Conservation (phyloP, 2,329 filamentous ascomycete species). For the Neonectria hederae region DNA sequence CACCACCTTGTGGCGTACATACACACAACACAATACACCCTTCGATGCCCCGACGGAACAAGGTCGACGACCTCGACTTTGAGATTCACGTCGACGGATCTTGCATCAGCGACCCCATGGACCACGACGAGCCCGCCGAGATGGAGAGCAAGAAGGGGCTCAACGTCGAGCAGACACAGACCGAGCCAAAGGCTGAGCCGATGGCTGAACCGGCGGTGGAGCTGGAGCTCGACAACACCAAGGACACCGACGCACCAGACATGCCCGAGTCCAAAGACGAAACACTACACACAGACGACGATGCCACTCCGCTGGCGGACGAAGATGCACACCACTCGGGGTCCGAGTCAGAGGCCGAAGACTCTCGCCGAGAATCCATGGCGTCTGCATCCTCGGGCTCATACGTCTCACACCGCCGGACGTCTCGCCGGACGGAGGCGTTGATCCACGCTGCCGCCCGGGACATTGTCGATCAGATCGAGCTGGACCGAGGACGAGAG, state of each 20-base stretch:
- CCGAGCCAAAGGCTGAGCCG: conserved; percentile 19
- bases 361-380: conserved; percentile 35
- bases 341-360: conserved; percentile 30
- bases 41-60: conserved; percentile 43
- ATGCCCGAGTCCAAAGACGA: conserved; percentile 9
- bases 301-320: conserved; percentile 5
- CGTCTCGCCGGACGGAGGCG: conserved; percentile 59
- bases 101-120: conserved; percentile 54
- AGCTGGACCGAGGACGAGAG: conserved; percentile 40
- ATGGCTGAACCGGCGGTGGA: conserved; percentile 25
- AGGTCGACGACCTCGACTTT: conserved; percentile 53
- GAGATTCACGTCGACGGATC: conserved; percentile 60
- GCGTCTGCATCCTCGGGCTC: conserved; percentile 35
- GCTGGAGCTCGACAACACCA: conserved; percentile 15
- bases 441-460: conserved; percentile 63
- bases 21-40: conserved; percentile 19
- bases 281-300: conserved; percentile 13
- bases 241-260: background rate
- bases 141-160: conserved; percentile 22
- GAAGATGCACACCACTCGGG: conserved; percentile 28
- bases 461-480: conserved; percentile 60
- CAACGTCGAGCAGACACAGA: conserved; percentile 19
- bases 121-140: conserved; percentile 43
- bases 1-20: conserved; percentile 27
- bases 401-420: conserved; percentile 45